Evolutionary conservation across 75 land plant genomes (phyloP), one percentile per base, ranked within the genome.

Genomic region (Picea sitchensis): DNA sequence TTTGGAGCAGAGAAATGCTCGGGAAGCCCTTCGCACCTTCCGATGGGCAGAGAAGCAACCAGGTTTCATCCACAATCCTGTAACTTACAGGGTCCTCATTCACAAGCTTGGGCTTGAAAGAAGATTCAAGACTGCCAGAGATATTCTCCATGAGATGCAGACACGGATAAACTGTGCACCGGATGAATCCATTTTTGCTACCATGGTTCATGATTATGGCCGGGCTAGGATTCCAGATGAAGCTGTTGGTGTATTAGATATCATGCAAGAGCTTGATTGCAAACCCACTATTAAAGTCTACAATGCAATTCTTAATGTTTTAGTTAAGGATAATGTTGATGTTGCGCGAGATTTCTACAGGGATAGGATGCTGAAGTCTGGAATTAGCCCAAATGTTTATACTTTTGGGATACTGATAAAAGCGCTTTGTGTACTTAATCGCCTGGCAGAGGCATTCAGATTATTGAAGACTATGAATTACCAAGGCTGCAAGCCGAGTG

Each of bases 371-470:
- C 77, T 83, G 79, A 65, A 54, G 0, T 58, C 62, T 79, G 88
- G 83, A 12, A 58, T 88, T 61, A 60, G 59, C 11, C 73, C 73
- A 69, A 69, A 69, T 75, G 86, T 84, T 26, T 86, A 84, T 71
- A 90, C 92, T 15, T 86, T 67, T 76, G 86, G 88, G 14, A 90
- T 90, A 56, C 80, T 90, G 73, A 86, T 90, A 90, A 90, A 90
- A 59, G 92, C 88, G 4, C 84, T 90, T 71, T 90, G 92, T 80
- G 78, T 79, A 76, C 82, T 88, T 26, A 86, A 90, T 77, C 81
- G 88, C 58, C 82, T 90, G 60, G 86, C 44, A 2, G 93, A 92
- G 23, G 93, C 77, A 17, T 87, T 87, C 76, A 89, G 82, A 86
- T 82, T 90, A 65, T 76, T 95, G 78, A 76, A 85, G 41, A 14